Conservation (phyloP, 306 rosid genomes). For the Quercus bicolor region DNA sequence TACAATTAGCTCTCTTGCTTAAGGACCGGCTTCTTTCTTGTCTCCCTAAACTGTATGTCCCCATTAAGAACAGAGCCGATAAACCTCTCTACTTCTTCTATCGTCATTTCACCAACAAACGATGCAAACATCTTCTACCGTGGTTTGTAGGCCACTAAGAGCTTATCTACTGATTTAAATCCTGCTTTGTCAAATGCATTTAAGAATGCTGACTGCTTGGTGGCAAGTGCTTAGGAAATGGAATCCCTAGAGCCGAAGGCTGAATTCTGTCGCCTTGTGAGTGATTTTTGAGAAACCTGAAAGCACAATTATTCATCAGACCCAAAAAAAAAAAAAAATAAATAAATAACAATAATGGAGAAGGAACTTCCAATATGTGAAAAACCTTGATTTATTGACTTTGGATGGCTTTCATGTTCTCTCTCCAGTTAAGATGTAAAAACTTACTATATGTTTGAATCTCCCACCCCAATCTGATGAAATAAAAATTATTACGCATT, state of each 20-base stretch:
- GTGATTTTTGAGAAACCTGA: conserved; percentile 81
- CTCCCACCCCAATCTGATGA: not conserved
- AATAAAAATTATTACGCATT: too few species aligned
- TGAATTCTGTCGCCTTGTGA: conserved; percentile 55
- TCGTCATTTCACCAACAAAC: conserved; percentile 45
- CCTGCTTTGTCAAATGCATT: conserved; percentile 57
- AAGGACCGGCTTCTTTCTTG: conserved; percentile 51
- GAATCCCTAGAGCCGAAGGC: conserved; percentile 58
- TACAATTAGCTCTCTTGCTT: conserved; percentile 30
- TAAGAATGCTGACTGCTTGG: conserved; percentile 64
- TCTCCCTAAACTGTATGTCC: conserved; percentile 62
- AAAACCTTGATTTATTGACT: not conserved
- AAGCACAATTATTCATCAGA: not conserved
- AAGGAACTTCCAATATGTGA: not conserved
- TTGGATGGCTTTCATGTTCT: not conserved
- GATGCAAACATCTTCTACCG: conserved; percentile 55
- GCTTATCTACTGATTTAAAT: conserved; percentile 51
- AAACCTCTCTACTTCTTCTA: conserved; percentile 72
- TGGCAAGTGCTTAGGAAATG: conserved; percentile 59
- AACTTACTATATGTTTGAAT: not conserved
- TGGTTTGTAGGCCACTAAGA: conserved; percentile 79
- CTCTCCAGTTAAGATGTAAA: not conserved
- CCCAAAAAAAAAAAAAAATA: not conserved
- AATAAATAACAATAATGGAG: not conserved
- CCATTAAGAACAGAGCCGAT: conserved; percentile 73